These are phyloP conservation scores for Erigeron canadensis DNA, from an alignment of 129 eudicot species.

Conservation along the genomic window DNA sequence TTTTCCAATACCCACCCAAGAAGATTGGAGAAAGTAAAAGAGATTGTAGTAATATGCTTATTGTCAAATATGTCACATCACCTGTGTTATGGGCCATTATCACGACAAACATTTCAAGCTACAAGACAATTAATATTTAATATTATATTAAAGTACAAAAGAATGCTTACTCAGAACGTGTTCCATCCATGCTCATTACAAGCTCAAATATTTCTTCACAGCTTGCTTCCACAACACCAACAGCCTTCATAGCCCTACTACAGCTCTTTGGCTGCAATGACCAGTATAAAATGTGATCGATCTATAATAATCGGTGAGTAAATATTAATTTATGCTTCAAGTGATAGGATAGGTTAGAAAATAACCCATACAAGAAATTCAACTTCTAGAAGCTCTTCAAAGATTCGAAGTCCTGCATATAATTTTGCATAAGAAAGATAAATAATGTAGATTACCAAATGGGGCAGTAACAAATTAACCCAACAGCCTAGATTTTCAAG, in stretches of 20 bases:
- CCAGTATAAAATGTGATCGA: conserved; percentile 12
- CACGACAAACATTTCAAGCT: background rate
- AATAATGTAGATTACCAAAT: background rate
- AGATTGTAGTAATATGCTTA: background rate
- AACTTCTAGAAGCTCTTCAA: conserved; percentile 96
- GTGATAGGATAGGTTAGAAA: conserved; percentile 1
- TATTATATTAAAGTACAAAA: background rate
- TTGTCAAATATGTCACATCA: background rate
- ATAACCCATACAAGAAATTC: conserved; percentile 78
- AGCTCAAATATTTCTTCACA: conserved; percentile 99
- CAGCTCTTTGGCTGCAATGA: conserved; percentile 91
- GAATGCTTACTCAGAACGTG: conserved; percentile 87
- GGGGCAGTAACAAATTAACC: too few species aligned
- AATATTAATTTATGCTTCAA: conserved; percentile 8
- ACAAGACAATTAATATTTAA: background rate
- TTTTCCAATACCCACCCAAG: background rate
- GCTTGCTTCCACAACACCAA: conserved; percentile 96
- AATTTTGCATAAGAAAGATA: conserved; percentile 11
- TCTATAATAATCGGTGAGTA: background rate
- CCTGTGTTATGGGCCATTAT: background rate
- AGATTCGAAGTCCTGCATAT: conserved; percentile 90
- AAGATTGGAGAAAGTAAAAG: background rate
- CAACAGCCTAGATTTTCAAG: too few species aligned
- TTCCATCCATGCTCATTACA: conserved; percentile 98
- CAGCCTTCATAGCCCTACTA: conserved; percentile 99